Conservation (phyloP, 345 rosid species). For the Acer campestre region DNA sequence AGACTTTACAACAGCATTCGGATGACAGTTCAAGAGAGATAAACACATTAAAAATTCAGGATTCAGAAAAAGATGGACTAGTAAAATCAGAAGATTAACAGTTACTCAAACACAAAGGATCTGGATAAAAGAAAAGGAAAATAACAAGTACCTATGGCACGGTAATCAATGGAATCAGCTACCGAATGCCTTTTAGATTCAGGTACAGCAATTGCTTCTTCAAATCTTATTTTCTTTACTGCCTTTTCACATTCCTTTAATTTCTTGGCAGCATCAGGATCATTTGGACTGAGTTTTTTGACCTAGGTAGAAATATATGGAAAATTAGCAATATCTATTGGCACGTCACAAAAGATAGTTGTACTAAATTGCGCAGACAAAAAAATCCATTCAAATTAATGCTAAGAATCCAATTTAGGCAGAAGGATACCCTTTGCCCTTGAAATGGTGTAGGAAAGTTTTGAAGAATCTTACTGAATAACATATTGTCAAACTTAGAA, state of each 20-base stretch:
- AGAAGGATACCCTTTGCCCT: not conserved
- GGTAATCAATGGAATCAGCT: conserved; percentile 88
- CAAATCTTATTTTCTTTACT: conserved; percentile 90
- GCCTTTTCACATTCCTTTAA: conserved; percentile 93
- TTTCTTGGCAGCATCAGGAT: conserved; percentile 93
- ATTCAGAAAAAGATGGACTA: not conserved
- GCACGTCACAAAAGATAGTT: not conserved
- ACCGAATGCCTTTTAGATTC: conserved; percentile 69
- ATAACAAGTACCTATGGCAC: conserved; percentile 61
- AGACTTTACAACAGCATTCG: not conserved
- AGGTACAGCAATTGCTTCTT: conserved; percentile 91
- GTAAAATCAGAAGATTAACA: conserved; percentile 20
- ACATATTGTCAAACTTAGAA: not conserved
- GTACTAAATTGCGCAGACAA: not conserved
- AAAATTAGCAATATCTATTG: conserved; percentile 10
- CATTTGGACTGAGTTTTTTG: conserved; percentile 81
- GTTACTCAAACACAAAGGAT: not conserved
- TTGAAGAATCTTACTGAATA: not conserved
- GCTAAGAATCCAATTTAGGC: not conserved
- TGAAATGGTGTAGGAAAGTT: not conserved
- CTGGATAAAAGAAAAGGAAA: not conserved
- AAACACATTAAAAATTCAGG: not conserved
- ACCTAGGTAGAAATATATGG: conserved; percentile 51
- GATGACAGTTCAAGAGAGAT: not conserved
- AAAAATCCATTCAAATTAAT: not conserved